These are phyloP conservation scores for Pseudogymnoascus sp. DNA, from an alignment of 2,329 filamentous ascomycete species.

Conservation along the genomic window DNA sequence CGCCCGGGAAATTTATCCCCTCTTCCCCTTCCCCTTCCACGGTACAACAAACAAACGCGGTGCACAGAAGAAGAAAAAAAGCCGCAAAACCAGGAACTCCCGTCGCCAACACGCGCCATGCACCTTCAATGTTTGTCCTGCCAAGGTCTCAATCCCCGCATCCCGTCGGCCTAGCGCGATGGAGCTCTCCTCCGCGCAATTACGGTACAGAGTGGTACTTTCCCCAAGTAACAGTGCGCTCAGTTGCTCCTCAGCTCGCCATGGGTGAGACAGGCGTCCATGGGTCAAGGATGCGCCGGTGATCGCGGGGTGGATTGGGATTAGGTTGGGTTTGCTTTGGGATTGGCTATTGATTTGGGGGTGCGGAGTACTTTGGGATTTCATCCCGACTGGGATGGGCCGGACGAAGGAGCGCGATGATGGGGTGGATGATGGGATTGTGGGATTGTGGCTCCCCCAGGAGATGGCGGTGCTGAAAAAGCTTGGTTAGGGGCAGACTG, in stretches of 20 bases:
- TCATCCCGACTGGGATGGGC: neutral
- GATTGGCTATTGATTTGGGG: neutral
- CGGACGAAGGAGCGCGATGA: neutral
- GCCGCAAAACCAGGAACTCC: neutral
- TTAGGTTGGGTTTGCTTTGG: neutral
- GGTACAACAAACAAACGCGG: neutral
- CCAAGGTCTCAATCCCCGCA: neutral
- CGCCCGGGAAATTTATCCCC: neutral
- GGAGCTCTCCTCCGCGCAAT: neutral
- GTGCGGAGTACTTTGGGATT: neutral
- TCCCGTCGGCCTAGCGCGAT: neutral
- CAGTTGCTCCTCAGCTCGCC: neutral
- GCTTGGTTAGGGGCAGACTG: neutral
- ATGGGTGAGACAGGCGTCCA: neutral
- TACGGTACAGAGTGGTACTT: neutral
- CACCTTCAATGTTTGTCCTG: neutral
- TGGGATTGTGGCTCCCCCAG: neutral
- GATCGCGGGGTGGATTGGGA: neutral
- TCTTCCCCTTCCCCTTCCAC: neutral
- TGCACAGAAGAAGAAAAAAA: neutral
- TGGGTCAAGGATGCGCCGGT: neutral
- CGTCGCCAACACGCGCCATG: constrained; percentile 1
- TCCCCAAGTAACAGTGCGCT: neutral
- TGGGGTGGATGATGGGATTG: neutral
- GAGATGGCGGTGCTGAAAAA: neutral